Percentiles rank a stretch among this genome's conserved stretches.
phyloP scores from a whole-genome alignment of 2,329 filamentous ascomycete species.

The Purpureocillium takamizusanense region DNA sequence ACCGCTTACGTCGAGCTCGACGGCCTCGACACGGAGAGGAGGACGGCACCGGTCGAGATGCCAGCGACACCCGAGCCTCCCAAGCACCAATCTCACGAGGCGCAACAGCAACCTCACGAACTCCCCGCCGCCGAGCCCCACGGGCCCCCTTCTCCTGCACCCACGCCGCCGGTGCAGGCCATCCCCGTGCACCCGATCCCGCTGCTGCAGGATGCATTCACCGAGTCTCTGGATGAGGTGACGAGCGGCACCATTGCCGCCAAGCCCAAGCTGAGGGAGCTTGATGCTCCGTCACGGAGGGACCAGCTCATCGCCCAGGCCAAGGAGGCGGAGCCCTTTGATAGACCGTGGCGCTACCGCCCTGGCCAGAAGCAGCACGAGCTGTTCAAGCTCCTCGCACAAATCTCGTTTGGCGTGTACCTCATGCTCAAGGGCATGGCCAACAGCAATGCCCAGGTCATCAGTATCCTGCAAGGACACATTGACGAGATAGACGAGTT shows the following conservation, averaged over 20 bases:
- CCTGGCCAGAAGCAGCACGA: constrained; percentile 75
- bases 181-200: constrained; percentile 56
- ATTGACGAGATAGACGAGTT: constrained; percentile 93
- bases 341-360: constrained; percentile 66
- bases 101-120: background rate
- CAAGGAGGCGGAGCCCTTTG: constrained; percentile 62
- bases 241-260: constrained; percentile 33
- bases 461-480: constrained; percentile 81
- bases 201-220: constrained; percentile 72
- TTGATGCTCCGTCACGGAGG: constrained; percentile 53
- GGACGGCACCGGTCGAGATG: background rate
- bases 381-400: constrained; percentile 79
- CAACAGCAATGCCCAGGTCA: constrained; percentile 80
- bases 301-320: constrained; percentile 59
- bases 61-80: constrained; percentile 2
- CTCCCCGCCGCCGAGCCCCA: too few relatives aligned
- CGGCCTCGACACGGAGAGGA: constrained; percentile 3
- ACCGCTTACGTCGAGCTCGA: constrained; percentile 8
- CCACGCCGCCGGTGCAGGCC: constrained; percentile 9
- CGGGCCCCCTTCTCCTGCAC: constrained; percentile 7
- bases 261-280: constrained; percentile 44
- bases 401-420: constrained; percentile 91
- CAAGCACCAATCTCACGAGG: constrained; percentile 3
- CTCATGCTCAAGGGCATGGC: constrained; percentile 76
- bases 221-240: constrained; percentile 71